Evolutionary conservation across 371 early-diverging fungal species (phyloP), one percentile per base, ranked within the genome.

Genomic region (Neoconidiobolus thromboides): DNA sequence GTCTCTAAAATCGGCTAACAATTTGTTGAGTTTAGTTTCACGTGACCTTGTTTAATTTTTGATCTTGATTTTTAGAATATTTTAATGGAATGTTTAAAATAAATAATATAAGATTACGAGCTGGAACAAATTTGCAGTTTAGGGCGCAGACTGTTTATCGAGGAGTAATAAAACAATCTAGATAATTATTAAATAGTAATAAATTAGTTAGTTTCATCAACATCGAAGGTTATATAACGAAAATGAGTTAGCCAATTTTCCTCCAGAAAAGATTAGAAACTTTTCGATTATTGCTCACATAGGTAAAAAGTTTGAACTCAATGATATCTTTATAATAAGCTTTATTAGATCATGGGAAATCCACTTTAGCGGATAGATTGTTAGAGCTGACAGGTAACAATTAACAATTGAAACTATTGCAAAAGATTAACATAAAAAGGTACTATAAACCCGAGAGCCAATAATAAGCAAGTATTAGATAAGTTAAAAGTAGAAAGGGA

Each of bases 261-360:
- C 83, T 2, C 77, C 84, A 0, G 91, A 92, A 56, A 74, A 77
- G 61, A 92, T 96, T 61, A 79, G 96, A 55, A 95, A 95, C 71
- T 96, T 96, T 69, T 86, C 87, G 63, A 95, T 96, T 61, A 95
- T 96, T 66, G 97, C 96, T 2, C 96, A 96, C 69, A 91, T 93
- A 48, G 92, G 87, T 81, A 76, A 3, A 7, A 26, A 26, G 26
- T 5, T 37, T 39, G 42, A 43, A 12, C 38, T 37, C 36, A 2
- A 12, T 12, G 41, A 2, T 58, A 43, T 37, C 37, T 43, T 60
- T 46, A 50, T 48, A 53, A 1, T 40, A 49, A n/a, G 2, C 14
- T 50, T 9, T 10, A 15, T 26, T 71, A 80, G 89, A 93, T 71
- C 93, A 93, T 73, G 94, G 94, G 43, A 93, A 93, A 64, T 89